Percentiles rank a stretch among this genome's conserved stretches.
Conservation (phyloP, 75 land plant species). For the Adiantum capillusveneris region DNA sequence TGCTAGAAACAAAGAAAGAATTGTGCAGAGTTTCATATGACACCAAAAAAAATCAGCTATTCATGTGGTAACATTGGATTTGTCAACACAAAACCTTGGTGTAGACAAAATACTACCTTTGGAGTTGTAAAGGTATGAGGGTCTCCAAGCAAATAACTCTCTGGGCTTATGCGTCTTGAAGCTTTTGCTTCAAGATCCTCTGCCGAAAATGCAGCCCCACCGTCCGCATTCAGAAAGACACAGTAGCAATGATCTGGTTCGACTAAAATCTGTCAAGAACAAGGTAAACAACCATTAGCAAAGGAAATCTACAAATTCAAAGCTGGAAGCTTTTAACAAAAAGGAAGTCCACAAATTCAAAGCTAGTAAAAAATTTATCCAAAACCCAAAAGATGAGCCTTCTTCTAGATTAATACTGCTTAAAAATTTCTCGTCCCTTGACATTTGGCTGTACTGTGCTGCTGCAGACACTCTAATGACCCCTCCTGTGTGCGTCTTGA, state of each 20-base stretch:
- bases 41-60: too few relatives aligned
- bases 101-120: conserved; percentile 10
- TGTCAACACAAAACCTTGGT: too few relatives aligned
- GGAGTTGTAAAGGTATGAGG: conserved; percentile 1
- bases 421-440: too few relatives aligned
- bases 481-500: too few relatives aligned
- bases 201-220: conserved; percentile 77
- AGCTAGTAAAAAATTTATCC: too few relatives aligned
- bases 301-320: neutral
- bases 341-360: neutral
- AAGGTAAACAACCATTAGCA: neutral
- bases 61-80: too few relatives aligned
- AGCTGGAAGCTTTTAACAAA: neutral
- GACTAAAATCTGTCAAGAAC: conserved; percentile 62
- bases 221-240: conserved; percentile 82
- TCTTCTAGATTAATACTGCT: too few relatives aligned
- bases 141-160: conserved; percentile 1
- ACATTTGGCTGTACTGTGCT: too few relatives aligned
- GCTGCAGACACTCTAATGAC: too few relatives aligned
- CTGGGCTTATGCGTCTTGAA: neutral
- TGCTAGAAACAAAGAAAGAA: too few relatives aligned
- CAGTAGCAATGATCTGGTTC: conserved; percentile 95
- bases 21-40: too few relatives aligned
- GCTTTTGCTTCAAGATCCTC: conserved; percentile 12
- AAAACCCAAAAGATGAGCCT: too few relatives aligned